These are phyloP conservation scores for Austroboletus eburneus DNA, from an alignment of 768 basidiomycete genomes.

Conservation along the genomic window DNA sequence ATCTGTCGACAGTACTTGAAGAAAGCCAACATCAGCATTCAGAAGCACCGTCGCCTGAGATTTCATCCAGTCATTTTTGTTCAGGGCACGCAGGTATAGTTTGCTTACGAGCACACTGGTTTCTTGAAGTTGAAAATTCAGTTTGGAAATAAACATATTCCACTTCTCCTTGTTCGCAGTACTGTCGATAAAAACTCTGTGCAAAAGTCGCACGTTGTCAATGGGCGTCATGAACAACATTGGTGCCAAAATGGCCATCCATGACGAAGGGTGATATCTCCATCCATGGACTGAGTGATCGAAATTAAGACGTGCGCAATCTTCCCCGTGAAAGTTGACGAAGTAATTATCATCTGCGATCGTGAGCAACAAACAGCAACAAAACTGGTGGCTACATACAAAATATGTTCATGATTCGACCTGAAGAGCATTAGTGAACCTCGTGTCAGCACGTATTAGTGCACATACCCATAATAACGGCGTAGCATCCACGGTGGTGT, in stretches of 20 bases:
- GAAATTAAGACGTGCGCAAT: conserved; percentile 38
- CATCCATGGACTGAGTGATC: conserved; percentile 30
- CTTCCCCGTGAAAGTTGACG: conserved; percentile 41
- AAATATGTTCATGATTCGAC: conserved; percentile 30
- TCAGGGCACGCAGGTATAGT: neutral
- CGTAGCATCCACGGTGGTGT: conserved; percentile 12
- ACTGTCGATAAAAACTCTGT: conserved; percentile 48
- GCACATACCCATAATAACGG: conserved; percentile 19
- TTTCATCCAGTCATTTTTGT: neutral
- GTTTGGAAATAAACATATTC: conserved; percentile 39
- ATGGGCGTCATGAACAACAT: conserved; percentile 50
- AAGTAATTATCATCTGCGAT: conserved; percentile 32
- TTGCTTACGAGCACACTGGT: conserved; percentile 49
- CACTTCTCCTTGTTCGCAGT: conserved; percentile 40
- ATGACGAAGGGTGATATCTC: conserved; percentile 28
- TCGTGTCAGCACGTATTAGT: neutral
- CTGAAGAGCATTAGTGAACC: conserved; percentile 16
- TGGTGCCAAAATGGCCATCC: conserved; percentile 38
- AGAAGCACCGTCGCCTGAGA: conserved; percentile 54
- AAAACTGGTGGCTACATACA: conserved; percentile 15
- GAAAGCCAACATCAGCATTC: conserved; percentile 54
- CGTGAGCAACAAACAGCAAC: neutral
- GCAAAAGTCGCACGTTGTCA: conserved; percentile 40
- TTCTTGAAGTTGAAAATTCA: conserved; percentile 49
- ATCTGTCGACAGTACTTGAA: conserved; percentile 27